phyloP scores from a whole-genome alignment of 495 filamentous ascomycete genomes.

The Mytilinidion resinicola region DNA sequence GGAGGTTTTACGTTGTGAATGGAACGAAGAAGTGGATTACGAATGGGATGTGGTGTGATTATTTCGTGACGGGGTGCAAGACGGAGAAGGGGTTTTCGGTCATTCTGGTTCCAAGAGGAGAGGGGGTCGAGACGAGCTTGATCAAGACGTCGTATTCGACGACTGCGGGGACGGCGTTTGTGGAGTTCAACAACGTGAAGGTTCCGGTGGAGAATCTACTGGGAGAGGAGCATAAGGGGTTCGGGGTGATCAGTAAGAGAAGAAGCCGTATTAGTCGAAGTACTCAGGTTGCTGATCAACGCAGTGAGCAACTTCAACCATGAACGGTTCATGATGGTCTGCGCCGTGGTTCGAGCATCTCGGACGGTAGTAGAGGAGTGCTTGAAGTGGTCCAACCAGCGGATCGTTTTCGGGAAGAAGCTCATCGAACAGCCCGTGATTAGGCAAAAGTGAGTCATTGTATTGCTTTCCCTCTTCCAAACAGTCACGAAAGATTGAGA shows the following conservation, averaged over 20 bases:
- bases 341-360: constrained; percentile 57
- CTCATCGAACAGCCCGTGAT: constrained; percentile 82
- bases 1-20: constrained; percentile 79
- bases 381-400: constrained; percentile 84
- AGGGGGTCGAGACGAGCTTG: constrained; percentile 63
- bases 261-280: constrained; percentile 38
- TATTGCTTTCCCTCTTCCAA: not conserved
- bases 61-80: constrained; percentile 75
- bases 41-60: constrained; percentile 77
- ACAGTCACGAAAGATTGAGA: too few species aligned
- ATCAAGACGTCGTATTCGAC: constrained; percentile 87
- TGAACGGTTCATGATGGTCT: constrained; percentile 41
- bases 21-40: constrained; percentile 95
- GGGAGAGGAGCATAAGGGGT: constrained; percentile 80
- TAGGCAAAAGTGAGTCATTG: constrained; percentile 56
- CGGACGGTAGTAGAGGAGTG: constrained; percentile 75
- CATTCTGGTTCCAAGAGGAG: constrained; percentile 65
- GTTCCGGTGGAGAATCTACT: constrained; percentile 74
- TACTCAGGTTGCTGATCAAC: not conserved
- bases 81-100: constrained; percentile 80
- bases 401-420: constrained; percentile 77
- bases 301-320: constrained; percentile 26
- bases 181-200: constrained; percentile 83
- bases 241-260: constrained; percentile 62
- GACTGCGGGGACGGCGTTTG: constrained; percentile 69